Conservation (phyloP, 768 basidiomycete genomes). For the Rhizopogon sp. region DNA sequence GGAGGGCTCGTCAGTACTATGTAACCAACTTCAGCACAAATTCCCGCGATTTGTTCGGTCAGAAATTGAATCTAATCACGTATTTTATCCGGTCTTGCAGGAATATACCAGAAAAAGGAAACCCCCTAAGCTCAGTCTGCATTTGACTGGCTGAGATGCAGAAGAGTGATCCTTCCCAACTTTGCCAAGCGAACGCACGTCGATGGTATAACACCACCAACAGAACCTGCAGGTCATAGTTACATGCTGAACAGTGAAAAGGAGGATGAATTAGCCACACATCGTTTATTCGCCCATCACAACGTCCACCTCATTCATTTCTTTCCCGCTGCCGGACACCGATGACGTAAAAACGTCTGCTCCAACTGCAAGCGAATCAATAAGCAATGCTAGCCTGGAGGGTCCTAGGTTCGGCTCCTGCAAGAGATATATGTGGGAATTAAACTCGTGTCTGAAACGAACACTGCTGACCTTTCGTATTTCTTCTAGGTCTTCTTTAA, state of each 20-base stretch:
- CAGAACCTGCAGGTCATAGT: neutral
- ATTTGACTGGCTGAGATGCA: neutral
- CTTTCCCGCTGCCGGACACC: constrained; percentile 19
- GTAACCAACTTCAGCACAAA: too few relatives aligned
- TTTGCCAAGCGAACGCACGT: too few relatives aligned
- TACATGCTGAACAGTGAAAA: neutral
- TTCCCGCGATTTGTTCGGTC: too few relatives aligned
- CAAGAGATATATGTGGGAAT: neutral
- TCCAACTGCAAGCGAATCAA: constrained; percentile 79
- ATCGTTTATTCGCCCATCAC: constrained; percentile 38
- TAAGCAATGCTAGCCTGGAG: constrained; percentile 65
- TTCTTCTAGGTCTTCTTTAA: constrained; percentile 78
- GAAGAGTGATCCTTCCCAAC: neutral
- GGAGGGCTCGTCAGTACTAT: neutral
- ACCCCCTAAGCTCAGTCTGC: neutral
- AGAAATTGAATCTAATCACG: too few relatives aligned
- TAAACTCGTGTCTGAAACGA: constrained; percentile 18
- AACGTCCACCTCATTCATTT: constrained; percentile 72
- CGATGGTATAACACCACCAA: neutral
- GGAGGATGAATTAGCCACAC: neutral
- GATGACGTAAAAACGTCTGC: constrained; percentile 63
- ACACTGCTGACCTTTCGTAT: constrained; percentile 61
- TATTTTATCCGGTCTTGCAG: too few relatives aligned
- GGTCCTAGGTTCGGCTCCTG: constrained; percentile 66
- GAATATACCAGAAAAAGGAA: too few relatives aligned